phyloP scores from a whole-genome alignment of 441 rosid species.

The Flueggea neowawraea region DNA sequence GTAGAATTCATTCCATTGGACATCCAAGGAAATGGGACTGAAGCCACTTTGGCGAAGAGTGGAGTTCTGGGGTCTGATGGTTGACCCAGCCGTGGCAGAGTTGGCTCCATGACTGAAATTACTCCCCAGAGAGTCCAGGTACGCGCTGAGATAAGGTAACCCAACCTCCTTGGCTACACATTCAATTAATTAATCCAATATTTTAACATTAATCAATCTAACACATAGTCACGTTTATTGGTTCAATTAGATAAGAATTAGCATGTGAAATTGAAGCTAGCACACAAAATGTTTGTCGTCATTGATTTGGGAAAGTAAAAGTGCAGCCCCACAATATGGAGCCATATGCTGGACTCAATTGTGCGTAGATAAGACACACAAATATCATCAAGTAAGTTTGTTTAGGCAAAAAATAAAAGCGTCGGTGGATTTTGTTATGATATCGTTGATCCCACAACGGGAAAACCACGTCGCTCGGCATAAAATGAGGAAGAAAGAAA shows the following conservation, averaged over 20 bases:
- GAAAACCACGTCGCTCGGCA: no score
- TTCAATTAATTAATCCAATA: no score
- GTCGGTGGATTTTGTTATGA: constrained; percentile 4
- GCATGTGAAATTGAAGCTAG: not conserved
- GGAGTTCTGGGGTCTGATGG: constrained; percentile 61
- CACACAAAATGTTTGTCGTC: not conserved
- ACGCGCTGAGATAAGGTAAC: constrained; percentile 59
- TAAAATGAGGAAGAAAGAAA: no score
- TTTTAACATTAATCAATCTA: no score
- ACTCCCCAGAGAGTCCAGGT: constrained; percentile 62
- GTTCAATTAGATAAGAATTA: no score
- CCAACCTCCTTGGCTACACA: constrained; percentile 47
- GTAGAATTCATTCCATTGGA: constrained; percentile 51
- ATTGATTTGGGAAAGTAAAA: not conserved
- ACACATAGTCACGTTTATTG: no score
- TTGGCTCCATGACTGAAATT: constrained; percentile 70
- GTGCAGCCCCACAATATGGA: no score
- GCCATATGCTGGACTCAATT: no score
- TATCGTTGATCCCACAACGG: not conserved
- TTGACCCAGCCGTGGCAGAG: constrained; percentile 80
- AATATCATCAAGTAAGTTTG: no score
- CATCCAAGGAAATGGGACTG: constrained; percentile 68
- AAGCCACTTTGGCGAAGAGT: constrained; percentile 55
- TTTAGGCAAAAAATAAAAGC: not conserved
- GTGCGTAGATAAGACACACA: no score